These are phyloP conservation scores for Wickerhamiella spandovensis DNA, from an alignment of 805 yeast species.

Conservation along the genomic window DNA sequence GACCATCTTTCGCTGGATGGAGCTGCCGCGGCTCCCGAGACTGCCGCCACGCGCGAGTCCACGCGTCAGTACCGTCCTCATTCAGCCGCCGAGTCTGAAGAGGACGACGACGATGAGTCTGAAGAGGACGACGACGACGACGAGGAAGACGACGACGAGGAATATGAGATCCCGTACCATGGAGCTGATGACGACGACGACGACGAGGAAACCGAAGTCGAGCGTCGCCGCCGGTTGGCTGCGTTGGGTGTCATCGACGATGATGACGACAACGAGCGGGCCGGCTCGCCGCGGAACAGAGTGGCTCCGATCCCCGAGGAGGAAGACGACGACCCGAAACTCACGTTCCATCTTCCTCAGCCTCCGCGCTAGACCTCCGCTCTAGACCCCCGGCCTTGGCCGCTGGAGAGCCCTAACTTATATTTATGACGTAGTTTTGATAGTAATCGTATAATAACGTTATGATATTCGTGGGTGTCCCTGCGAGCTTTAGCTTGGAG, in stretches of 20 bases:
- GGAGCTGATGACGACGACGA: slow-evolving; percentile 21
- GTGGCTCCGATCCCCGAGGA: neutral
- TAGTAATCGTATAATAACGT: too few species aligned
- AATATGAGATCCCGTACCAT: slow-evolving; percentile 17
- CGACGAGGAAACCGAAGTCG: slow-evolving; percentile 49
- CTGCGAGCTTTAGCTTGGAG: too few species aligned
- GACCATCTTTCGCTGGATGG: too few species aligned
- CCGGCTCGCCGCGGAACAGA: neutral
- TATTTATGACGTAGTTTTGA: too few species aligned
- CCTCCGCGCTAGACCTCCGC: slow-evolving; percentile 1
- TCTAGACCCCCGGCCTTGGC: too few species aligned
- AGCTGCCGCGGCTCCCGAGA: neutral
- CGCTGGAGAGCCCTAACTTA: too few species aligned
- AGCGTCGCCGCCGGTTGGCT: slow-evolving; percentile 44
- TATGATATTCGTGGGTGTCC: too few species aligned
- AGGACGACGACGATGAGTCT: neutral
- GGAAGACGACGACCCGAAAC: slow-evolving; percentile 9
- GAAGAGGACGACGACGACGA: slow-evolving; percentile 8
- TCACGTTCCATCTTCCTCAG: slow-evolving; percentile 13
- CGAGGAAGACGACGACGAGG: slow-evolving; percentile 22
- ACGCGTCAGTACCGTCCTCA: neutral
- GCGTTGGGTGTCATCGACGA: slow-evolving; percentile 23
- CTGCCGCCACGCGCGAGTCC: neutral
- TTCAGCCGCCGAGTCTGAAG: neutral
- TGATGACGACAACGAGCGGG: slow-evolving; percentile 12